phyloP scores from a whole-genome alignment of 163 green algal genomes.

The Chlamydomonas reinhardtii region DNA sequence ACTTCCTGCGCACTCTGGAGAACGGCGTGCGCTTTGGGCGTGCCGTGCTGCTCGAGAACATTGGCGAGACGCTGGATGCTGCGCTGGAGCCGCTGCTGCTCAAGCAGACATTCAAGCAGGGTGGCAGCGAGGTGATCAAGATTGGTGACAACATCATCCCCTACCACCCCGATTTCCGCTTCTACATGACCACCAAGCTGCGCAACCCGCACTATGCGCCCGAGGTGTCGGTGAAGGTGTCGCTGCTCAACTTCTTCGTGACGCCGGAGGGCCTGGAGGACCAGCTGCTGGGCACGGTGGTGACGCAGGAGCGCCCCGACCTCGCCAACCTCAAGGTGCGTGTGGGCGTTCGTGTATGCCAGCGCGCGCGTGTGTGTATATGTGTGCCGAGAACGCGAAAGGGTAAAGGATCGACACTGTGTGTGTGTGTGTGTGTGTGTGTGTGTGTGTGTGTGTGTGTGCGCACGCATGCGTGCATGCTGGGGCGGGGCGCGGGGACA shows the following conservation, averaged over 20 bases:
- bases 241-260: slow-evolving; percentile 72
- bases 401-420: no score
- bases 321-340: slow-evolving; percentile 84
- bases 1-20: slow-evolving; percentile 84
- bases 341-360: no score
- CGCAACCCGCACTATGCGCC: slow-evolving; percentile 86
- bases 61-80: slow-evolving; percentile 80
- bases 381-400: no score
- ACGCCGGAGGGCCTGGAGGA: slow-evolving; percentile 82
- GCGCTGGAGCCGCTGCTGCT: slow-evolving; percentile 86
- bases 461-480: no score
- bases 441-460: no score
- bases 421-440: no score
- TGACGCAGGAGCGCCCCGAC: slow-evolving; percentile 84
- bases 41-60: slow-evolving; percentile 64
- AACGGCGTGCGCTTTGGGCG: slow-evolving; percentile 79
- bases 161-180: slow-evolving; percentile 89
- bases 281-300: slow-evolving; percentile 83
- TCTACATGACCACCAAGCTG: slow-evolving; percentile 90
- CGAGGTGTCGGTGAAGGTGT: slow-evolving; percentile 86
- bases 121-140: slow-evolving; percentile 83
- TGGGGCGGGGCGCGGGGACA: neutral
- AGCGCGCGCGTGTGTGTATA: no score
- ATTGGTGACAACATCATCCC: slow-evolving; percentile 89
- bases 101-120: slow-evolving; percentile 86